Percentiles rank a stretch among this genome's conserved stretches.
Evolutionary conservation across 1,139 yeast genomes (phyloP).

Genomic region (Blastobotrys serpentis): DNA sequence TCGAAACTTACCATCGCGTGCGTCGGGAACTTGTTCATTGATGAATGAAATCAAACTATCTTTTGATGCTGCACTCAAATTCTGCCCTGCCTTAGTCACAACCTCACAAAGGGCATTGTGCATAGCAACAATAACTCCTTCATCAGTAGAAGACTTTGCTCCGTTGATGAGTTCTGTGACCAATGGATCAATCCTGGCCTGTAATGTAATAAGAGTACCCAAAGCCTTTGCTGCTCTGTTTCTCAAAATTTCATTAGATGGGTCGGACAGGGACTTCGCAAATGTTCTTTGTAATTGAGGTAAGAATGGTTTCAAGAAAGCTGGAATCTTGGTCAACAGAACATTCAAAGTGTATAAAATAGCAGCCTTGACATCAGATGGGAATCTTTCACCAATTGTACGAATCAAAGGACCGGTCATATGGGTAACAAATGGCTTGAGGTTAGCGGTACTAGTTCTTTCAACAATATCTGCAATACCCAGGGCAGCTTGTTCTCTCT

Average conservation of each 20-base stretch:
- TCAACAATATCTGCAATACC: conserved; percentile 88
- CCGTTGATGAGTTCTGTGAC: conserved; percentile 80
- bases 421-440: conserved; percentile 86
- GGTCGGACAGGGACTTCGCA: conserved; percentile 84
- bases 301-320: conserved; percentile 88
- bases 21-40: conserved; percentile 46
- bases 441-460: conserved; percentile 75
- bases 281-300: conserved; percentile 98
- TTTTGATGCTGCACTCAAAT: conserved; percentile 74
- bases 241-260: conserved; percentile 66
- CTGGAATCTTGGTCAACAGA: conserved; percentile 80
- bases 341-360: conserved; percentile 80
- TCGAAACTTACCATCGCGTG: conserved; percentile 18
- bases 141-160: conserved; percentile 55
- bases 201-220: conserved; percentile 82
- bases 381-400: conserved; percentile 94
- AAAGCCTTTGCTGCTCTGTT: conserved; percentile 87
- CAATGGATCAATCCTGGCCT: conserved; percentile 91
- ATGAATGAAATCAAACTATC: conserved; percentile 68
- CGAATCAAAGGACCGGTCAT: conserved; percentile 98
- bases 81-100: conserved; percentile 73
- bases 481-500: conserved; percentile 80
- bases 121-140: conserved; percentile 82
- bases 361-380: conserved; percentile 88
- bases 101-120: conserved; percentile 83